phyloP scores from a whole-genome alignment of 179 eudicot species.

The Heliamphora pulchella region DNA sequence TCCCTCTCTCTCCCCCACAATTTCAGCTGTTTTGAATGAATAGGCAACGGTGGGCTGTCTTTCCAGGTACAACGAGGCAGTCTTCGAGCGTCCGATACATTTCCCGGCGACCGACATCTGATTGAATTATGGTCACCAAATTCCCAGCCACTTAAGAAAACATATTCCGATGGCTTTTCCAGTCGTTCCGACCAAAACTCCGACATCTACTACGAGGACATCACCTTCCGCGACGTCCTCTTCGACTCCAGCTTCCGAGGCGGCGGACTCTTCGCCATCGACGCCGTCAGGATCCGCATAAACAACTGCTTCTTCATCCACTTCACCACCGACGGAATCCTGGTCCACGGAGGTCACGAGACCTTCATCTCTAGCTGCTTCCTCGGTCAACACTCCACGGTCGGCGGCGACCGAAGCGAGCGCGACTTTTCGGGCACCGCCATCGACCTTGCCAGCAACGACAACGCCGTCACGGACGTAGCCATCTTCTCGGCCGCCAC shows the following conservation, averaged over 20 bases:
- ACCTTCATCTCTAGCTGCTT: conserved; percentile 45
- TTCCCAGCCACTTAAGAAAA: conserved; percentile 15
- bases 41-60: background rate
- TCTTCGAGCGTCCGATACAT: conserved; percentile 45
- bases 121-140: conserved; percentile 36
- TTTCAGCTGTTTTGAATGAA: background rate
- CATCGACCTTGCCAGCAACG: conserved; percentile 49
- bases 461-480: conserved; percentile 50
- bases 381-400: conserved; percentile 51
- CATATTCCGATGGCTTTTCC: background rate
- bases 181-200: conserved; percentile 12
- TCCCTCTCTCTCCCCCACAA: background rate
- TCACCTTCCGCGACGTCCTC: conserved; percentile 57
- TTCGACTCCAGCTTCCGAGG: conserved; percentile 45
- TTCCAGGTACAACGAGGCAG: conserved; percentile 52
- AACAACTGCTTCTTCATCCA: conserved; percentile 50
- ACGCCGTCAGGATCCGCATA: conserved; percentile 42
- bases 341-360: conserved; percentile 54
- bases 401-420: conserved; percentile 39
- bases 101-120: conserved; percentile 42
- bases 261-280: conserved; percentile 37
- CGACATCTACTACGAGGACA: conserved; percentile 38
- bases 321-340: conserved; percentile 46
- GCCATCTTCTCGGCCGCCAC: conserved; percentile 52
- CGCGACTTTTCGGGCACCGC: conserved; percentile 41